These are phyloP conservation scores for Besnoitia besnoiti DNA, from an alignment of 169 alveolate species.

Conservation along the genomic window DNA sequence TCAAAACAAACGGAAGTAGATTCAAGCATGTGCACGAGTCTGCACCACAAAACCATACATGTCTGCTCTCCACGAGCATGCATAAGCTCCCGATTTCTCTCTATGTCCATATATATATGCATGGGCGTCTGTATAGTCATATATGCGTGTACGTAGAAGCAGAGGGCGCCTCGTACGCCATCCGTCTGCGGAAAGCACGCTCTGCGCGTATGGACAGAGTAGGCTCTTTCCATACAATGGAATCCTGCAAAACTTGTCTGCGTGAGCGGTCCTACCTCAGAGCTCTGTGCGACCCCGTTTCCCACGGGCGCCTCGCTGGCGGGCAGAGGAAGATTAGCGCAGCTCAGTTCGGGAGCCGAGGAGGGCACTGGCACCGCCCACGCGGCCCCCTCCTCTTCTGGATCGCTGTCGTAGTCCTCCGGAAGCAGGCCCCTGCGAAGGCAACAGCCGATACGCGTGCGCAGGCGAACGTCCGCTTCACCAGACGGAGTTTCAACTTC, in stretches of 20 bases:
- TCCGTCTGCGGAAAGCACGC: too few species aligned
- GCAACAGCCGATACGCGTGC: too few species aligned
- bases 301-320: too few species aligned
- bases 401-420: conserved; percentile 30
- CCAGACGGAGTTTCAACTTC: too few species aligned
- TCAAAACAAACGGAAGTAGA: too few species aligned
- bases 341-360: background rate
- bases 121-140: background rate
- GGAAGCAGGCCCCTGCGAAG: background rate
- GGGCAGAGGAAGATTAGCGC: background rate
- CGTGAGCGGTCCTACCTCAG: background rate
- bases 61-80: background rate
- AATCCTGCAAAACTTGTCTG: background rate
- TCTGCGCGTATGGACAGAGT: too few species aligned
- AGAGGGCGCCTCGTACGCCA: too few species aligned
- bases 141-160: background rate
- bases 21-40: too few species aligned
- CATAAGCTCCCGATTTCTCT: too few species aligned
- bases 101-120: background rate
- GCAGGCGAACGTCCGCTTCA: too few species aligned
- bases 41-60: background rate
- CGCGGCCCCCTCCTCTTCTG: background rate
- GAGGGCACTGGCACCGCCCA: background rate
- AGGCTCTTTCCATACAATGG: too few species aligned
- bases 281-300: too few species aligned